Evolutionary conservation across 163 green algal species (phyloP), one percentile per base, ranked within the genome.

Genomic region (Chlorella variabilis): DNA sequence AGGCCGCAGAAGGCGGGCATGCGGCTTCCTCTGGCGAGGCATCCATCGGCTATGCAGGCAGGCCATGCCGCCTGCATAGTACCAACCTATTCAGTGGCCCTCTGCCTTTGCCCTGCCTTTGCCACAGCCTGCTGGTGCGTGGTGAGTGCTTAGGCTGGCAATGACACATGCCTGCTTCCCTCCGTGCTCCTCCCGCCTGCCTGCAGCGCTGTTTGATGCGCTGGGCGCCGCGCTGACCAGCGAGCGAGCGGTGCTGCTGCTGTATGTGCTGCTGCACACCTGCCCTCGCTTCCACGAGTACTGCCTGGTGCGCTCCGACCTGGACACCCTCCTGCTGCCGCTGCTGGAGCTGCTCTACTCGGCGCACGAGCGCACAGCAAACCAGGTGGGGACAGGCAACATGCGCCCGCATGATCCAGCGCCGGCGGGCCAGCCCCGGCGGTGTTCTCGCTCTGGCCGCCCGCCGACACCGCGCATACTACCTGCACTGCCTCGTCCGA

Each of bases 211-310:
- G 36, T 95, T 91, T 56, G 84, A 91, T 34, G 88, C 83, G 11
- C 77, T 91, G 48, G 83, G 87, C 42, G 78, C 38, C 62, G 61
- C 45, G 15, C 78, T 94, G 80, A 48, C 67, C 15, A 82, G 93
- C 70, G 94, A 97, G 81, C 82, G 78, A 4, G 82, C 86, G 17
- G 94, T 92, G 31, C 87, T 98, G 82, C 89, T 98, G 83, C 87
- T 97, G 31, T 98, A 98, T 87, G 86, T 86, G 33, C 75, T 97
- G 76, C 82, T 98, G 68, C 94, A 98, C 73, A 83, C 82, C 80
- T 91, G 91, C 80, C 76, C 63, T 1, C 29, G 77, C 51, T 96
- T 96, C 71, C 84, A 87, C 42, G 84, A 91, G 48, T 92, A 92
- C 65, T 88, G 85, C 54, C 80, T 92, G 59, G 85, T 90, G 42